Conservation (phyloP, 768 basidiomycete species). For the Boletus reticuloceps region DNA sequence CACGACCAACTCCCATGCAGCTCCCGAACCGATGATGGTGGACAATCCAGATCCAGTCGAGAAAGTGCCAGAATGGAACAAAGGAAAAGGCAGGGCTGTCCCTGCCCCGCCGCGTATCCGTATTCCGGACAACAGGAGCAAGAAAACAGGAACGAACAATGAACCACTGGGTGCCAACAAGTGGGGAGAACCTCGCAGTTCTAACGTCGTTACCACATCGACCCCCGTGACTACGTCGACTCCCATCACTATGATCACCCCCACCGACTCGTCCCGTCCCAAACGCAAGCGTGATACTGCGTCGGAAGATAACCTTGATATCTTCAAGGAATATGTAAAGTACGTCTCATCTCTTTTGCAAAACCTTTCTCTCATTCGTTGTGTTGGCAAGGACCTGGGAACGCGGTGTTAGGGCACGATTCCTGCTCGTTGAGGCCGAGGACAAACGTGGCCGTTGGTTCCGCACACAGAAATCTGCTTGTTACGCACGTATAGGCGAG, state of each 20-base stretch:
- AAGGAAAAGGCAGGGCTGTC: conserved; percentile 8
- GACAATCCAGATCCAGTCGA: not conserved
- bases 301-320: conserved; percentile 21
- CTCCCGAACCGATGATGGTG: conserved; percentile 8
- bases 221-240: conserved; percentile 11
- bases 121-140: conserved; percentile 18
- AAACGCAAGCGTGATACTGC: conserved; percentile 27
- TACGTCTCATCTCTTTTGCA: conserved; percentile 9
- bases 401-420: conserved; percentile 28
- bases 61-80: conserved; percentile 3
- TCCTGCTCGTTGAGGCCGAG: conserved; percentile 28
- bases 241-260: conserved; percentile 10
- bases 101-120: conserved; percentile 26
- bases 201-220: conserved; percentile 3
- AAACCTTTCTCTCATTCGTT: not conserved
- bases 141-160: conserved; percentile 24
- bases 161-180: conserved; percentile 16
- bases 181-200: conserved; percentile 10
- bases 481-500: conserved; percentile 29
- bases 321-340: conserved; percentile 31
- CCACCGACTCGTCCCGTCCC: conserved; percentile 13
- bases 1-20: not conserved
- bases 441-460: conserved; percentile 28
- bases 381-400: conserved; percentile 24
- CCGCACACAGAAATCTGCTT: conserved; percentile 29